Percentiles rank a stretch among this genome's conserved stretches.
Conservation (phyloP, 345 rosid genomes). For the Eucalyptus guilfoylei region DNA sequence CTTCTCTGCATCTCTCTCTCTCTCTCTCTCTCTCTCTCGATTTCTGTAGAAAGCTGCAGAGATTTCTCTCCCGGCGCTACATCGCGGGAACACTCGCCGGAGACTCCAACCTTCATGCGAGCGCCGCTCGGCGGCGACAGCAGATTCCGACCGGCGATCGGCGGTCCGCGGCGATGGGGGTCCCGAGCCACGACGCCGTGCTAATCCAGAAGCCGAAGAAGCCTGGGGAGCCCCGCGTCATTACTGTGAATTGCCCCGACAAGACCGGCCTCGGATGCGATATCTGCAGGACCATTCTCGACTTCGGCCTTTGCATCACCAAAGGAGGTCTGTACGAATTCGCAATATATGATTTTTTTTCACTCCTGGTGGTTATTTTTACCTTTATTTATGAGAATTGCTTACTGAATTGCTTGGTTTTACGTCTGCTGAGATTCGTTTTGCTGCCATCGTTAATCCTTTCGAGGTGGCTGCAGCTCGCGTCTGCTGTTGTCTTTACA, state of each 20-base stretch:
- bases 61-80: background rate
- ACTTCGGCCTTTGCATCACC: slow-evolving; percentile 63
- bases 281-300: slow-evolving; percentile 59
- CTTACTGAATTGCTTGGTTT: background rate
- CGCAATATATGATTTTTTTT: background rate
- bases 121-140: background rate
- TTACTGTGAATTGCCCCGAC: slow-evolving; percentile 80
- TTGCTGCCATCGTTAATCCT: background rate
- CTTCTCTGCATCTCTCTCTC: background rate
- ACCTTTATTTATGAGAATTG: background rate
- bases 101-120: background rate
- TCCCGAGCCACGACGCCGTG: slow-evolving; percentile 44
- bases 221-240: slow-evolving; percentile 48
- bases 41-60: background rate
- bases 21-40: background rate
- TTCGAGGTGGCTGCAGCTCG: background rate
- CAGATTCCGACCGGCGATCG: background rate
- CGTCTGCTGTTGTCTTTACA: background rate
- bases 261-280: slow-evolving; percentile 73
- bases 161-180: slow-evolving; percentile 20
- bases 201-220: slow-evolving; percentile 51
- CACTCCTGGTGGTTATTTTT: too few species aligned
- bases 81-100: background rate
- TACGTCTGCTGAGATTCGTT: background rate
- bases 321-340: slow-evolving; percentile 45